These are phyloP conservation scores for Xylaria arbuscula DNA, from an alignment of 2,329 filamentous ascomycete species.

Conservation along the genomic window DNA sequence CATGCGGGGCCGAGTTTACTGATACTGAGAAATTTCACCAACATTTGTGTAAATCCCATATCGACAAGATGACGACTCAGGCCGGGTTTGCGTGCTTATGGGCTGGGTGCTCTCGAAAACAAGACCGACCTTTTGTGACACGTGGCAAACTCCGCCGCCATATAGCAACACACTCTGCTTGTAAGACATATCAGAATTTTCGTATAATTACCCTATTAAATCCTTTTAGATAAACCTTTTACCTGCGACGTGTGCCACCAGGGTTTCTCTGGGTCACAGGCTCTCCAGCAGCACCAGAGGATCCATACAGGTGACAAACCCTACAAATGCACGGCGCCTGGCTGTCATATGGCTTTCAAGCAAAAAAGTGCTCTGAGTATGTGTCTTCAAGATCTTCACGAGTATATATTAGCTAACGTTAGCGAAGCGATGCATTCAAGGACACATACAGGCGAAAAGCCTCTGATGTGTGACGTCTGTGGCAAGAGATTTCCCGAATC, in stretches of 20 bases:
- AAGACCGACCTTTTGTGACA: conserved; percentile 46
- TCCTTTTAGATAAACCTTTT: conserved; percentile 66
- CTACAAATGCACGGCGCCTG: conserved; percentile 63
- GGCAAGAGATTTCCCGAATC: conserved; percentile 71
- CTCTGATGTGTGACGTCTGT: conserved; percentile 68
- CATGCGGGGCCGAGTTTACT: conserved; percentile 45
- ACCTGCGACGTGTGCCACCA: conserved; percentile 66
- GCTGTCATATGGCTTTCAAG: conserved; percentile 70
- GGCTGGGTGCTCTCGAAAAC: conserved; percentile 46
- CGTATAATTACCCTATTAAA: conserved; percentile 23
- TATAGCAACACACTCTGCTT: conserved; percentile 50
- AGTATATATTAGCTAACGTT: conserved; percentile 14
- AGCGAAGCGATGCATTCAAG: conserved; percentile 74
- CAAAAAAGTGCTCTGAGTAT: conserved; percentile 75
- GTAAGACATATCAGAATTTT: conserved; percentile 34
- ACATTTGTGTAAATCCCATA: conserved; percentile 46
- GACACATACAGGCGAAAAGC: conserved; percentile 74
- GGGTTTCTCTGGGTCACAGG: conserved; percentile 73
- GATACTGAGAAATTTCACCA: conserved; percentile 43
- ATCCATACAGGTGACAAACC: conserved; percentile 75
- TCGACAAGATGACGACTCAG: conserved; percentile 43
- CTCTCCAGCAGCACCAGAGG: conserved; percentile 73
- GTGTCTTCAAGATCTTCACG: conserved; percentile 41
- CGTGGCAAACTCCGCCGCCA: conserved; percentile 51
- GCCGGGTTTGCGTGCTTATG: conserved; percentile 49